Base-by-base conservation (phyloP, 2,329 filamentous ascomycete species). In the Calonectria pauciramosa region DNA sequence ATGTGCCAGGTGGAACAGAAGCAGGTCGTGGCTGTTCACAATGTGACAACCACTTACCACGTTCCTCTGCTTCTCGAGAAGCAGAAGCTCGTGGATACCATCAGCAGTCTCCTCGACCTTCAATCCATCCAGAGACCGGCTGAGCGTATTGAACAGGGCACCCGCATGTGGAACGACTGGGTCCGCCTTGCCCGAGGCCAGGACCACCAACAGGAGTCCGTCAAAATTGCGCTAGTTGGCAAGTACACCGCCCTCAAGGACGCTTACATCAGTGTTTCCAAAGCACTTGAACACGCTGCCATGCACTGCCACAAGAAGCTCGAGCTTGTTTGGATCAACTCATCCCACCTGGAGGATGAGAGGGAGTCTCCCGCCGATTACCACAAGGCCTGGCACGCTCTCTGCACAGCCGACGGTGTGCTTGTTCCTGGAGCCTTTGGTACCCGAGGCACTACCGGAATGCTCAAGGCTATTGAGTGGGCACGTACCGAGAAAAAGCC, bases 41-140 rank as follows among this genome's bases (percentile, higher is more conserved):
- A 99, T 84, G 95, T 99, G 86, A 89, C 93, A 28, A 96, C 96
- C 18, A 97, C 95, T 67, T 99, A 99, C 86, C 96, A 98, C 78
- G 96, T 99, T 4, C 97, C 97, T 0, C 89, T 98, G 23, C 93
- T 99, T 32, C 93, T 99, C 16, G 91, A 96, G 80, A 90, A 96
- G 79, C 95, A 99, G 86, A 91, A 92, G 30, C 88, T 99, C 2
- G 87, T 96, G 9, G 85, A 88, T 16, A 63, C 56, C 36, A 63
- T 63, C 14, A 63, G 34, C 20, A n/a, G 36, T 28, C 56, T 63
- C 38, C 56, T 63, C 16, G 56, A 63, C 34, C 56, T 63, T 13
- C 23, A 36, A 9, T 63, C 56, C 23, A 63, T 63, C 56, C 34
- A 41, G 23, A 63, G 32, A 34, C 34, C 56, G 2, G 36, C n/a